Conservation (phyloP, 2,329 filamentous ascomycete genomes). For the Alternaria sp. region DNA sequence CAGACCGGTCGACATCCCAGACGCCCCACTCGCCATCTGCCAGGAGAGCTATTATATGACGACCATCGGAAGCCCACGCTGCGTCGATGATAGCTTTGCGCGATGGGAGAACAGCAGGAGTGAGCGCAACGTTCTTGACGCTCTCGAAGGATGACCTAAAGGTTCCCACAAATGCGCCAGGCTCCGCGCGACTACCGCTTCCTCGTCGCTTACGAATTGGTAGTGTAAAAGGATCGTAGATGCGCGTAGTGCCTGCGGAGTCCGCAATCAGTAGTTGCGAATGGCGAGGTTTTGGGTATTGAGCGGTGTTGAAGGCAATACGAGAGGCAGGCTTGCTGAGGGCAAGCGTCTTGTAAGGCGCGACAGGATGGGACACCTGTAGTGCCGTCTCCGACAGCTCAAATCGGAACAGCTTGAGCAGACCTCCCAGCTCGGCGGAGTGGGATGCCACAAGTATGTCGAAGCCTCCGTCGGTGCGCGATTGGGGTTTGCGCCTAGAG, state of each 20-base stretch:
- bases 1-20: conserved; percentile 54
- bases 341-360: conserved; percentile 55
- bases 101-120: conserved; percentile 40
- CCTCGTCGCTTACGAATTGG: conserved; percentile 27
- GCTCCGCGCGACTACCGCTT: conserved; percentile 20
- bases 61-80: conserved; percentile 56
- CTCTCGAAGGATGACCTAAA: conserved; percentile 44
- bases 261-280: conserved; percentile 63
- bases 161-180: conserved; percentile 39
- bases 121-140: conserved; percentile 29
- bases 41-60: conserved; percentile 54
- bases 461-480: conserved; percentile 37
- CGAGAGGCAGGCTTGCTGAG: conserved; percentile 58
- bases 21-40: conserved; percentile 61
- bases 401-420: conserved; percentile 52
- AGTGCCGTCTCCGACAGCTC: conserved; percentile 44
- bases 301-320: conserved; percentile 61
- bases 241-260: conserved; percentile 60
- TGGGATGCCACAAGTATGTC: conserved; percentile 52
- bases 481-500: conserved; percentile 23
- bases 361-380: conserved; percentile 46
- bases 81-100: conserved; percentile 58
- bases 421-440: conserved; percentile 48
- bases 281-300: conserved; percentile 60
- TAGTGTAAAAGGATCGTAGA: conserved; percentile 61